Percentiles rank a stretch among this genome's conserved stretches.
These are phyloP conservation scores for Cladorrhinum samala DNA, from an alignment of 495 filamentous ascomycete genomes.

Conservation along the genomic window DNA sequence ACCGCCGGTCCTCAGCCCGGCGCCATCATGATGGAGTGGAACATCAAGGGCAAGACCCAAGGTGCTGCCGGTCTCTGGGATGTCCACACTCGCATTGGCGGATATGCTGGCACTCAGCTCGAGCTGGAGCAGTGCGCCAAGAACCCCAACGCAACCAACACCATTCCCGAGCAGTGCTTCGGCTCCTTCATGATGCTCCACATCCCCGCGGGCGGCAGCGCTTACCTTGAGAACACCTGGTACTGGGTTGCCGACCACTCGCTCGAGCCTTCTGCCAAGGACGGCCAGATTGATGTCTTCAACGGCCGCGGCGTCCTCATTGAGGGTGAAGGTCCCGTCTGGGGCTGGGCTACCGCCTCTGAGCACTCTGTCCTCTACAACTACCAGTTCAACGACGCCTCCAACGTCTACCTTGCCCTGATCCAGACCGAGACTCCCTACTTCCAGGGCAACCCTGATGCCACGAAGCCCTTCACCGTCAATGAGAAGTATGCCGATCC, in stretches of 20 bases:
- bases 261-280: slow-evolving; percentile 68
- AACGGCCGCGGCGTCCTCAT: slow-evolving; percentile 82
- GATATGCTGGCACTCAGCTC: slow-evolving; percentile 71
- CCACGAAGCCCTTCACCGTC: slow-evolving; percentile 59
- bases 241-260: slow-evolving; percentile 94
- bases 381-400: slow-evolving; percentile 75
- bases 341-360: slow-evolving; percentile 71
- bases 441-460: slow-evolving; percentile 78
- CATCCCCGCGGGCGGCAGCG: slow-evolving; percentile 60
- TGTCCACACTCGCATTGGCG: slow-evolving; percentile 81
- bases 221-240: slow-evolving; percentile 91
- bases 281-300: slow-evolving; percentile 86
- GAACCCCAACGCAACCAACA: slow-evolving; percentile 54
- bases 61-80: slow-evolving; percentile 85
- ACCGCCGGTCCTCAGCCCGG: slow-evolving; percentile 75
- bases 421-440: slow-evolving; percentile 95
- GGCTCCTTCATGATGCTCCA: slow-evolving; percentile 81
- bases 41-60: slow-evolving; percentile 59
- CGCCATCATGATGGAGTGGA: slow-evolving; percentile 89
- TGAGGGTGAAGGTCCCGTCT: slow-evolving; percentile 58
- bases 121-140: slow-evolving; percentile 72
- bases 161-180: slow-evolving; percentile 52
- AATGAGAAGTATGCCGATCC: slow-evolving; percentile 67
- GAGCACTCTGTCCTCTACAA: slow-evolving; percentile 88
- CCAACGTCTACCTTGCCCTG: slow-evolving; percentile 75